Evolutionary conservation across 805 yeast genomes (phyloP).

Genomic region (Lipomyces sp.): DNA sequence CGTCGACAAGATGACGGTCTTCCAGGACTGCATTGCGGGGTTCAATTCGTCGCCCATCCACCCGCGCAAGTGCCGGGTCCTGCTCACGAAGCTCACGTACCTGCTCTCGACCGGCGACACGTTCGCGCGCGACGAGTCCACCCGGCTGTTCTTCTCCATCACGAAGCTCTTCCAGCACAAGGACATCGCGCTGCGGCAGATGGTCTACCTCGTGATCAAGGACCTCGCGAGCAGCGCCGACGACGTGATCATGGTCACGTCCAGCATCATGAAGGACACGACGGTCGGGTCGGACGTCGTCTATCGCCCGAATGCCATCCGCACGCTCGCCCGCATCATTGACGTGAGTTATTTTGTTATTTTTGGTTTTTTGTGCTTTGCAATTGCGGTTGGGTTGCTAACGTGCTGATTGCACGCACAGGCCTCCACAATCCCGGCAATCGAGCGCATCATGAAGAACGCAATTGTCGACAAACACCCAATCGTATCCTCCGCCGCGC

Average conservation of each 20-base stretch:
- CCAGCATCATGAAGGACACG: constrained; percentile 96
- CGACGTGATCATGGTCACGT: constrained; percentile 95
- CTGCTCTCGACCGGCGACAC: constrained; percentile 80
- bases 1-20: constrained; percentile 96
- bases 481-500: constrained; percentile 86
- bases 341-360: constrained; percentile 51
- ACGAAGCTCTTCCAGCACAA: constrained; percentile 93
- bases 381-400: background rate
- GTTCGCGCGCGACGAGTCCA: constrained; percentile 85
- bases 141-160: constrained; percentile 87
- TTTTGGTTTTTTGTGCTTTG: background rate
- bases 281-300: constrained; percentile 75
- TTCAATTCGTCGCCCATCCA: constrained; percentile 89
- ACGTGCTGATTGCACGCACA: background rate
- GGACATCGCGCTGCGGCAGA: constrained; percentile 80
- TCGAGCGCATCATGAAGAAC: constrained; percentile 87
- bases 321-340: constrained; percentile 84
- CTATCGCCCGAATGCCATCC: constrained; percentile 90
- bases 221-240: constrained; percentile 81
- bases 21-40: constrained; percentile 89
- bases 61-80: constrained; percentile 77
- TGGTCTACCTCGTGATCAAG: constrained; percentile 90
- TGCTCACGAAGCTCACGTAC: constrained; percentile 79
- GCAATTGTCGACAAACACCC: constrained; percentile 91
- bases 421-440: constrained; percentile 73